Base-by-base conservation (phyloP, 352 stramenopile species). In the Globisporangium iwayamae region DNA sequence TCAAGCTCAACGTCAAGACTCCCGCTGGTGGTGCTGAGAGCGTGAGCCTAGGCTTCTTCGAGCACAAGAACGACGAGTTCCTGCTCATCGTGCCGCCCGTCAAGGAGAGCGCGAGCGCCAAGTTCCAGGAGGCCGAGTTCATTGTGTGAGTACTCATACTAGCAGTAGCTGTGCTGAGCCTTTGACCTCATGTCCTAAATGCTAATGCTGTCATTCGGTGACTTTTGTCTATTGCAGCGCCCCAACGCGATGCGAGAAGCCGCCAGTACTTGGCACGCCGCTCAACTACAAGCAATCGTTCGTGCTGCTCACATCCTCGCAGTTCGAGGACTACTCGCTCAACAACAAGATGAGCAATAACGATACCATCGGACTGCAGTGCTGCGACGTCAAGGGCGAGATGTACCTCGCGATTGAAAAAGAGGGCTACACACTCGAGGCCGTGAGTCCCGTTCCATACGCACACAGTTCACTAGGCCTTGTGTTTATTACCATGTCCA, bases 341-440 rank as follows among this genome's bases (percentile, higher is more conserved):
- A 91, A 90, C 71, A 91, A 90, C 74, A 91, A 91, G 70, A 83
- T 88, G 38, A 52, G 77, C 20, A 69, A 62, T 34, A 75, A 78
- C 34, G 78, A 93, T 32, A 78, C 71, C 14, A 63, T 93, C 55
- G 83, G 78, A 46, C 70, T 90, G 14, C 77, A 87, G 41, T 58
- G 74, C 43, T 67, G 66, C 9, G 64, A 62, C 38, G 64, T 79
- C 68, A 91, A 92, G 68, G 81, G 83, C 43, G 81, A 91, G 56
- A 91, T 91, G 81, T 85, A 83, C 66, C 68, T 93, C 53, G 59
- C 74, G 28, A 57, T 90, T 36, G 75, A 83, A 60, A 91, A 91
- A 56, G 70, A 85, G 11, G 76, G 73, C 28, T 71, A 66, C 66
- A 81, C 70, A 10, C 63, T 71, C 28, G 66, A 78, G n/a, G 79